phyloP scores from a whole-genome alignment of 352 stramenopile genomes.

The Phytophthora hybrid region DNA sequence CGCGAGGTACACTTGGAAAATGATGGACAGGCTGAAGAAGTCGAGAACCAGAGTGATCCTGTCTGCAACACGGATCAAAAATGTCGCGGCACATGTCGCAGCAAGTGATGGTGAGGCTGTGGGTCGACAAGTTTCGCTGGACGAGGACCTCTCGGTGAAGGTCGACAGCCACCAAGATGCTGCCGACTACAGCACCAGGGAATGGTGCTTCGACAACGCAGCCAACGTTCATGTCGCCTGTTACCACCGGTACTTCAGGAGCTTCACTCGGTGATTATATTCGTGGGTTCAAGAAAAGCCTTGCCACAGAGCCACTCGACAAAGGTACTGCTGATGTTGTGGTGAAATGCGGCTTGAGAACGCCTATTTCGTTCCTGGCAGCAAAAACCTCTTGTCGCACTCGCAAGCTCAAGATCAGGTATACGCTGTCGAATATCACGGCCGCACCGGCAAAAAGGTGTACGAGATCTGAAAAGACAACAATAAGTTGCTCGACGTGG shows the following conservation, averaged over 20 bases:
- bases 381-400: background rate
- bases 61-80: no score
- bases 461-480: conserved; percentile 11
- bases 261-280: background rate
- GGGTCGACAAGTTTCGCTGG: background rate
- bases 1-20: no score
- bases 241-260: conserved; percentile 6
- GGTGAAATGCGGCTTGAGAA: conserved; percentile 3
- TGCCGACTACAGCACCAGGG: background rate
- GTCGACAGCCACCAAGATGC: background rate
- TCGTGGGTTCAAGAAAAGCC: conserved; percentile 11
- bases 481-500: background rate
- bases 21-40: no score
- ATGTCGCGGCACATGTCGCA: background rate
- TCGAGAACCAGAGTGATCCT: no score
- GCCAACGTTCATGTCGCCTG: conserved; percentile 13
- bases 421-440: conserved; percentile 14
- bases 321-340: conserved; percentile 7
- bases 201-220: conserved; percentile 27
- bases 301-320: background rate
- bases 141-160: background rate
- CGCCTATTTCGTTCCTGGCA: background rate
- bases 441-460: background rate
- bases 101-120: background rate
- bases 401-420: conserved; percentile 21